phyloP scores from a whole-genome alignment of 306 rosid species.

The Albizia julibrissin region DNA sequence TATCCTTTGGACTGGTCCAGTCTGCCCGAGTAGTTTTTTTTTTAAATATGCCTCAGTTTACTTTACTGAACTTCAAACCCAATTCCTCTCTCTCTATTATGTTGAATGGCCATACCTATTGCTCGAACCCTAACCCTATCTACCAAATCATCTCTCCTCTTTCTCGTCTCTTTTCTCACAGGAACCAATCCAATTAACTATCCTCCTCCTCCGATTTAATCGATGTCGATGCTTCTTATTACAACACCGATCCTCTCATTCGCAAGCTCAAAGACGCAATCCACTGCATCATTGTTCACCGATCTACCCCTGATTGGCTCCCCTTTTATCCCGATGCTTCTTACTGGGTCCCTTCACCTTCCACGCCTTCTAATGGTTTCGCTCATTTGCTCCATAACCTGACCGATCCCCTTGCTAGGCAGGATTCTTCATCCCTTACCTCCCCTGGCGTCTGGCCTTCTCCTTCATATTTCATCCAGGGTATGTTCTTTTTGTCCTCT shows the following conservation, averaged over 20 bases:
- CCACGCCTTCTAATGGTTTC: slow-evolving; percentile 43
- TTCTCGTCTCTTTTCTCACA: slow-evolving; percentile 31
- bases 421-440: slow-evolving; percentile 49
- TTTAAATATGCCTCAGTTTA: too few relatives aligned
- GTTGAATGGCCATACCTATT: slow-evolving; percentile 46
- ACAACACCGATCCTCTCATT: slow-evolving; percentile 53
- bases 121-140: slow-evolving; percentile 40
- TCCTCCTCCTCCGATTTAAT: slow-evolving; percentile 31
- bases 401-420: slow-evolving; percentile 49
- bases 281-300: slow-evolving; percentile 62
- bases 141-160: slow-evolving; percentile 15
- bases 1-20: too few relatives aligned
- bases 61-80: too few relatives aligned
- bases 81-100: neutral
- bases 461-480: slow-evolving; percentile 52
- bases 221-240: slow-evolving; percentile 33
- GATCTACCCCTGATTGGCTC: slow-evolving; percentile 69
- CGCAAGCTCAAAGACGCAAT: slow-evolving; percentile 69
- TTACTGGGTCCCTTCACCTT: slow-evolving; percentile 69
- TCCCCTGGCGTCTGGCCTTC: slow-evolving; percentile 61
- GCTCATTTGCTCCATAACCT: slow-evolving; percentile 50
- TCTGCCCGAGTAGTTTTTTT: too few relatives aligned
- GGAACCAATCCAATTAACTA: slow-evolving; percentile 52
- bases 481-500: slow-evolving; percentile 13
- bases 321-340: slow-evolving; percentile 62